These are phyloP conservation scores for Dictyostelium capitatum DNA, from an alignment of 78 protist species.

Conservation along the genomic window DNA sequence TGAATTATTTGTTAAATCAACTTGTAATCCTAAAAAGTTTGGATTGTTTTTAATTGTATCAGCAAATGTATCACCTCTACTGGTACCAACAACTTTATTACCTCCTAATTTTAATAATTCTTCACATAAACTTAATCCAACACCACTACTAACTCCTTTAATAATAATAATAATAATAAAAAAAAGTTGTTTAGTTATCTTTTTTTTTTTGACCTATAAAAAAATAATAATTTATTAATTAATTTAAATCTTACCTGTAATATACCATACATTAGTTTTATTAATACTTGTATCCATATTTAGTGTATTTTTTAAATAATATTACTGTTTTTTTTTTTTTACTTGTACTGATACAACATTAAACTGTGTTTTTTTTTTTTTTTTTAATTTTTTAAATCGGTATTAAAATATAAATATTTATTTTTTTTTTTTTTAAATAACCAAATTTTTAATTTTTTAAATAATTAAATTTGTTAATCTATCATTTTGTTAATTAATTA, in stretches of 20 bases:
- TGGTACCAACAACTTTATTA: background rate
- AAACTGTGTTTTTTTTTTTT: too few species aligned
- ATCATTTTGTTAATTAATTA: too few species aligned
- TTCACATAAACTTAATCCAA: background rate
- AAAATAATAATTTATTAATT: background rate
- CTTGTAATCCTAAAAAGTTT: slow-evolving; percentile 29
- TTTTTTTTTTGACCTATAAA: background rate
- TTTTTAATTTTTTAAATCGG: too few species aligned
- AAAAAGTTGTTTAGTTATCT: background rate
- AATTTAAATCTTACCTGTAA: background rate
- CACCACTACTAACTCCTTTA: background rate
- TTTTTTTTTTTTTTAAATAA: too few species aligned
- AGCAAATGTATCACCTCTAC: background rate
- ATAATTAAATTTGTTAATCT: too few species aligned
- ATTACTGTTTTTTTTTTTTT: too few species aligned
- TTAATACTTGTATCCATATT: too few species aligned
- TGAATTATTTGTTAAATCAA: background rate
- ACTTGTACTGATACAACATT: too few species aligned
- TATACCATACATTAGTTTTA: background rate
- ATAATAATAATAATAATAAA: background rate
- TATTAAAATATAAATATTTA: too few species aligned
- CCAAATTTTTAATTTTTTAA: too few species aligned
- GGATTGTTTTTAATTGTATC: background rate
- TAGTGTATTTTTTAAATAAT: too few species aligned
- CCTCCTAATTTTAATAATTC: background rate